phyloP scores from a whole-genome alignment of 163 green algal genomes.

The Scenedesmus sp. region DNA sequence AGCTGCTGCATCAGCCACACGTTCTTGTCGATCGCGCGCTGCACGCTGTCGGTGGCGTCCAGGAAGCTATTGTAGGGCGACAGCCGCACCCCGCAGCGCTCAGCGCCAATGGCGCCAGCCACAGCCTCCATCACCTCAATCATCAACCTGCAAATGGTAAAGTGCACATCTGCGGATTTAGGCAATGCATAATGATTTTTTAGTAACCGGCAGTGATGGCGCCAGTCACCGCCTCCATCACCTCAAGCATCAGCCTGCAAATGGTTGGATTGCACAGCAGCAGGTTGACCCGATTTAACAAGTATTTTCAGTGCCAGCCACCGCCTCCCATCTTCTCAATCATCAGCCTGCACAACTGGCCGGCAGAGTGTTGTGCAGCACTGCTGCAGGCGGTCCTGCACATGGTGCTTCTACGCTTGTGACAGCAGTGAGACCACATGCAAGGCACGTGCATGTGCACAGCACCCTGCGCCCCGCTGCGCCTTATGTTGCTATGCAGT shows the following conservation, averaged over 20 bases:
- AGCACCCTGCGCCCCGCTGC: background rate
- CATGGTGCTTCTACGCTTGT: no score
- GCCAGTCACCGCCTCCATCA: slow-evolving; percentile 29
- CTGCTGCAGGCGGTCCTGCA: no score
- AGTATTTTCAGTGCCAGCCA: no score
- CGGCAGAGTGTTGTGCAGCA: no score
- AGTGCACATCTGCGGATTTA: background rate
- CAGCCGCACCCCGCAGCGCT: slow-evolving; percentile 44
- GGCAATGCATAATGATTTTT: no score
- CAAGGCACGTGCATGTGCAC: no score
- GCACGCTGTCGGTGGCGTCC: slow-evolving; percentile 33
- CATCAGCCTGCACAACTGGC: no score
- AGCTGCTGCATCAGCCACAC: slow-evolving; percentile 44
- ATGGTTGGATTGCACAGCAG: no score
- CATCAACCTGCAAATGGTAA: slow-evolving; percentile 23
- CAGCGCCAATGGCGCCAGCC: slow-evolving; percentile 31
- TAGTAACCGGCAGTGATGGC: background rate
- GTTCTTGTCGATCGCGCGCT: slow-evolving; percentile 44
- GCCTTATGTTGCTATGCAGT: background rate
- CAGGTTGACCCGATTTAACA: no score
- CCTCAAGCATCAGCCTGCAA: slow-evolving; percentile 37
- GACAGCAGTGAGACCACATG: no score
- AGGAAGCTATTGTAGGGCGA: slow-evolving; percentile 50
- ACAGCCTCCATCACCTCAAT: slow-evolving; percentile 45
- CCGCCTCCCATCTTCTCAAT: no score